Conservation (phyloP, 176 grass and related monocot genomes). For the Musa itinerans region DNA sequence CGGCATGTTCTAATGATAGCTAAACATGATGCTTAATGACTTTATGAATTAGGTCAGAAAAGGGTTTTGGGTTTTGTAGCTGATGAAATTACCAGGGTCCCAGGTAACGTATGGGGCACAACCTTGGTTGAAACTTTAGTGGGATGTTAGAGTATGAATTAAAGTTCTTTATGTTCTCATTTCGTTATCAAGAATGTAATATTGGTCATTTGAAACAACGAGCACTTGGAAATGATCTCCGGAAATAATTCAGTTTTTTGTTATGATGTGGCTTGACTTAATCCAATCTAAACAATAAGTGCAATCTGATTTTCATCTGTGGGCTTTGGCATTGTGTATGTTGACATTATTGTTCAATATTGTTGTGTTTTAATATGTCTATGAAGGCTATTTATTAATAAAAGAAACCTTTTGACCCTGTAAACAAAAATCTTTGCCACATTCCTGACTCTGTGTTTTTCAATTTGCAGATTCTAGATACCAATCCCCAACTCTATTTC, state of each 20-base stretch:
- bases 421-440: background rate
- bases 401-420: background rate
- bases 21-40: too few species aligned
- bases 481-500: conserved; percentile 92
- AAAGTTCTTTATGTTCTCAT: too few species aligned
- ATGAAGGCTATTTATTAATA: background rate
- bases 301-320: background rate
- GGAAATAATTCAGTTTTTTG: background rate
- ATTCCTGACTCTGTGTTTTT: conserved; percentile 6
- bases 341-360: background rate
- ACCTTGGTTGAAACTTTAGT: too few species aligned
- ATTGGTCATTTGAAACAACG: background rate
- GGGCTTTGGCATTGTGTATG: background rate
- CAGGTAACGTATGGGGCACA: too few species aligned
- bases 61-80: too few species aligned
- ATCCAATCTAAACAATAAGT: background rate
- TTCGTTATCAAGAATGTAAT: background rate
- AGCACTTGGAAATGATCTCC: background rate
- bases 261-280: background rate
- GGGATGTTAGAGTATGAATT: too few species aligned
- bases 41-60: too few species aligned
- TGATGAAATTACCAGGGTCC: too few species aligned
- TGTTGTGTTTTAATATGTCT: background rate
- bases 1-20: too few species aligned
- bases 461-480: conserved; percentile 76